Percentiles rank a stretch among this genome's conserved stretches.
phyloP scores from a whole-genome alignment of 768 basidiomycete species.

The Phallus indusiatus region DNA sequence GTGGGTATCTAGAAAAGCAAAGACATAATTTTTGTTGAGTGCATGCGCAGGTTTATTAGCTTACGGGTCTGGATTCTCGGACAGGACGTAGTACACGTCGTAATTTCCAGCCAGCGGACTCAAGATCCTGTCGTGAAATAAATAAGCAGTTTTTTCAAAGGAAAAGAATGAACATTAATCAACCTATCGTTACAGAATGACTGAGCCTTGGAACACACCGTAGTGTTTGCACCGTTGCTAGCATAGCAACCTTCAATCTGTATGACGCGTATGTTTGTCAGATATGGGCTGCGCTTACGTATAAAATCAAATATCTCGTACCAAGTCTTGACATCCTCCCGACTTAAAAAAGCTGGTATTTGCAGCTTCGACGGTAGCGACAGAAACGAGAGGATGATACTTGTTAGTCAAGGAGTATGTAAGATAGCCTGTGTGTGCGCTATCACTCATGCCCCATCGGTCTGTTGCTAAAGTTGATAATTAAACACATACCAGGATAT shows the following conservation, averaged over 20 bases:
- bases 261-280: no score
- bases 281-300: no score
- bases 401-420: slow-evolving; percentile 45
- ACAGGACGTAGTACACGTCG: slow-evolving; percentile 45
- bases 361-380: slow-evolving; percentile 30
- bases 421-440: slow-evolving; percentile 28
- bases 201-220: slow-evolving; percentile 48
- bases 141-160: neutral
- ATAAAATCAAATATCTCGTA: slow-evolving; percentile 11
- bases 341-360: slow-evolving; percentile 35
- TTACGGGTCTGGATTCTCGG: slow-evolving; percentile 30
- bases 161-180: neutral
- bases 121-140: slow-evolving; percentile 26
- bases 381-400: slow-evolving; percentile 45
- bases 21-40: neutral
- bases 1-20: slow-evolving; percentile 28
- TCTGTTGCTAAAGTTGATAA: no score
- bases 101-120: slow-evolving; percentile 44
- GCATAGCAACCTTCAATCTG: slow-evolving; percentile 44
- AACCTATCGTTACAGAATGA: slow-evolving; percentile 43
- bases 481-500: slow-evolving; percentile 31
- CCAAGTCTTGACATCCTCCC: slow-evolving; percentile 43
- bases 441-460: no score
- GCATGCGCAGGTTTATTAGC: neutral
- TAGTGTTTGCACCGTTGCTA: slow-evolving; percentile 31